Conservation (phyloP, 345 rosid species). For the sweet orange (Citrus sinensis) region DVS_A1.0 CM039164.1:25404001-25404500, state of each 20-base stretch:
- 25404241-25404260: slow-evolving; percentile 6
- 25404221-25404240: background rate
- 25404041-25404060: background rate
- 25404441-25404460: slow-evolving; percentile 7
- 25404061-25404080: background rate
- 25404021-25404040: background rate
- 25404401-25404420: slow-evolving; percentile 3
- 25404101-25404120: slow-evolving; percentile 57
- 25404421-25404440: slow-evolving; percentile 13
- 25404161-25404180: slow-evolving; percentile 61
- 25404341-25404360: slow-evolving; percentile 53
- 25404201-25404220: slow-evolving; percentile 15
- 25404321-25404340: slow-evolving; percentile 75
- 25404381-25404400: slow-evolving; percentile 47
- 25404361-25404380: slow-evolving; percentile 63
- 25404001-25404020: background rate
- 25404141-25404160: slow-evolving; percentile 70
- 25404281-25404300: background rate
- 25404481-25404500: slow-evolving; percentile 5
- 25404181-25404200: slow-evolving; percentile 59
- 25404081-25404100: slow-evolving; percentile 52
- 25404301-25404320: background rate
- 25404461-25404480: slow-evolving; percentile 1
- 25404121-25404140: slow-evolving; percentile 30
- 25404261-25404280: slow-evolving; percentile 9